phyloP scores from a whole-genome alignment of 1,284 basidiomycete genomes.

The Ceratobasidium sp. region DNA sequence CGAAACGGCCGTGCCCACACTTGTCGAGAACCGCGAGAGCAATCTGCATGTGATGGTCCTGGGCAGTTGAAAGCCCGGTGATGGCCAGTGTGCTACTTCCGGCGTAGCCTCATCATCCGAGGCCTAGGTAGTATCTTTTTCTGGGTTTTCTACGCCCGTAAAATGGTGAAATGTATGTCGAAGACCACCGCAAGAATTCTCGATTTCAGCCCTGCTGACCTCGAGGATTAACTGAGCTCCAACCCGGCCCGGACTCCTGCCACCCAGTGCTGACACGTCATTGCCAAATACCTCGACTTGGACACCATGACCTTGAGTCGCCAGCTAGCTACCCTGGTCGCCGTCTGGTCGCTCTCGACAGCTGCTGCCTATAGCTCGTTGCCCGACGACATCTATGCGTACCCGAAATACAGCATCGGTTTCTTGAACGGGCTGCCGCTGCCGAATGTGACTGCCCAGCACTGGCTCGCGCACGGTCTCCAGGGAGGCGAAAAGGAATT shows the following conservation, averaged over 20 bases:
- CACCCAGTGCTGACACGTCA: constrained; percentile 40
- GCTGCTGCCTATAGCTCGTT: constrained; percentile 38
- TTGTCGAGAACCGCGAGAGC: constrained; percentile 32
- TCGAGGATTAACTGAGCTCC: constrained; percentile 6
- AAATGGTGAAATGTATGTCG: constrained; percentile 36
- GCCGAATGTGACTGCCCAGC: constrained; percentile 71
- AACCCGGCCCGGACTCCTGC: constrained; percentile 32
- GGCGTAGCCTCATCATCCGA: constrained; percentile 37
- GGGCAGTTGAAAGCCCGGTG: constrained; percentile 19
- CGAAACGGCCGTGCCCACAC: constrained; percentile 34
- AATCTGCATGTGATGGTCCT: constrained; percentile 40
- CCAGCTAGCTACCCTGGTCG: constrained; percentile 32
- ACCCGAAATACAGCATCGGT: constrained; percentile 81
- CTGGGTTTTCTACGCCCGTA: constrained; percentile 38
- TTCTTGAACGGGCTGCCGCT: constrained; percentile 84
- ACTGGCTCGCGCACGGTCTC: constrained; percentile 72
- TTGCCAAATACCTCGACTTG: constrained; percentile 30
- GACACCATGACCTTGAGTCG: constrained; percentile 33
- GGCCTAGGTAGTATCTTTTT: constrained; percentile 36
- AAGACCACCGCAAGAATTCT: constrained; percentile 22
- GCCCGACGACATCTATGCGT: constrained; percentile 73
- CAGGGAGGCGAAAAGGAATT: constrained; percentile 77
- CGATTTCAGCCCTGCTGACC: constrained; percentile 36
- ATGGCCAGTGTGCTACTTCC: constrained; percentile 21
- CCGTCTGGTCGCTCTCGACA: constrained; percentile 21